phyloP scores from a whole-genome alignment of 805 yeast genomes.

The Hermanozyma aechmeae region DNA sequence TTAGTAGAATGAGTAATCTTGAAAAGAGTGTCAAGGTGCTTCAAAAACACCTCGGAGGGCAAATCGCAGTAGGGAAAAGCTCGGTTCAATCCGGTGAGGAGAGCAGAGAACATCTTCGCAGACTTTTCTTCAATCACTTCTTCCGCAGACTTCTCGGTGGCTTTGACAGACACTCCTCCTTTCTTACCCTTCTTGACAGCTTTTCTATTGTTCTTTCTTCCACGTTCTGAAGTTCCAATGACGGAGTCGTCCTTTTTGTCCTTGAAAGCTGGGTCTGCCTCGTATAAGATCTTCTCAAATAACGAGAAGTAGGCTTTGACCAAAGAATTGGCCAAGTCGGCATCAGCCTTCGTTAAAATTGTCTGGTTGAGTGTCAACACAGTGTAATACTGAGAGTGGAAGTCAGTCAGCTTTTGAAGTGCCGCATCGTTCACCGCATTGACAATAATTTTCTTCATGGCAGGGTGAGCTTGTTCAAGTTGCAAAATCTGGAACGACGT shows the following conservation, averaged over 20 bases:
- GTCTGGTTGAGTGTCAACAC: slow-evolving; percentile 88
- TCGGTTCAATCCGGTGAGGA: slow-evolving; percentile 90
- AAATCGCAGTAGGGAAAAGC: slow-evolving; percentile 87
- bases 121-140: slow-evolving; percentile 72
- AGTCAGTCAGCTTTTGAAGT: slow-evolving; percentile 66
- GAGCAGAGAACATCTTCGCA: slow-evolving; percentile 77
- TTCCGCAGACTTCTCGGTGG: slow-evolving; percentile 46
- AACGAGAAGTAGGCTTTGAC: slow-evolving; percentile 79
- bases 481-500: slow-evolving; percentile 74
- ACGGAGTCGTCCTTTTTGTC: slow-evolving; percentile 25
- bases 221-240: slow-evolving; percentile 49
- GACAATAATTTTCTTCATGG: slow-evolving; percentile 78
- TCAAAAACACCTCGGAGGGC: slow-evolving; percentile 57
- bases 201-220: slow-evolving; percentile 48
- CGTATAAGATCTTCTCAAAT: slow-evolving; percentile 74
- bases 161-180: slow-evolving; percentile 75
- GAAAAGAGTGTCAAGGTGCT: slow-evolving; percentile 77
- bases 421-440: slow-evolving; percentile 75
- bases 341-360: slow-evolving; percentile 69
- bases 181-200: slow-evolving; percentile 75
- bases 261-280: slow-evolving; percentile 45
- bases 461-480: slow-evolving; percentile 87
- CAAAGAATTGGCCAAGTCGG: slow-evolving; percentile 71
- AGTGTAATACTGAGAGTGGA: slow-evolving; percentile 83
- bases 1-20: slow-evolving; percentile 89